Evolutionary conservation across 2,329 filamentous ascomycete species (phyloP).

Genomic region (Epichloe brachyelytri): DNA sequence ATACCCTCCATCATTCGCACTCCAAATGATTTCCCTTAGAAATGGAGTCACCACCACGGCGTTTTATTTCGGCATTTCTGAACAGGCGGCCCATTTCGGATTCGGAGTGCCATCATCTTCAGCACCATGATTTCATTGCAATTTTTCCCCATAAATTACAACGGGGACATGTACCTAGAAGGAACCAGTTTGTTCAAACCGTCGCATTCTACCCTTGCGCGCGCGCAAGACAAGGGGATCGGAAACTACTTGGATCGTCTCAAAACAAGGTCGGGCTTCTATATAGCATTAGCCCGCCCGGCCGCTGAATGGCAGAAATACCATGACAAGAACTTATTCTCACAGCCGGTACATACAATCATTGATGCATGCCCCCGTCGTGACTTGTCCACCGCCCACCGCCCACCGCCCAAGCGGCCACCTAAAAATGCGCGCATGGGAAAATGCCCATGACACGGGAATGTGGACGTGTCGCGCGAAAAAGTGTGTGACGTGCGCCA

Average conservation of each 20-base stretch:
- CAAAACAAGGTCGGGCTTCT: not conserved
- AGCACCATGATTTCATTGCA: not conserved
- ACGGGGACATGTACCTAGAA: too few relatives aligned
- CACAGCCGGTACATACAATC: too few relatives aligned
- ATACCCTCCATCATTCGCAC: too few relatives aligned
- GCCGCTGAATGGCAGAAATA: slow-evolving; percentile 8
- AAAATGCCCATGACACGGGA: not conserved
- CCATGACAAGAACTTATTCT: slow-evolving; percentile 1
- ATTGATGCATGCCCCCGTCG: too few relatives aligned
- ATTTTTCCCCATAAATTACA: too few relatives aligned
- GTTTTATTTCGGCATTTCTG: too few relatives aligned
- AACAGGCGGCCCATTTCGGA: too few relatives aligned
- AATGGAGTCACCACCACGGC: not conserved
- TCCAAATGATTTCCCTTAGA: not conserved
- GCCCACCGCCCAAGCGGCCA: too few relatives aligned
- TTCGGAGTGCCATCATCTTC: too few relatives aligned
- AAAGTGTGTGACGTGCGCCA: not conserved
- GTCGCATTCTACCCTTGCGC: not conserved
- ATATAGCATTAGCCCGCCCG: not conserved
- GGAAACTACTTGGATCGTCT: not conserved
- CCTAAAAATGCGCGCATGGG: too few relatives aligned
- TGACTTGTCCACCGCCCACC: too few relatives aligned
- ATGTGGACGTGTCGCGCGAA: not conserved
- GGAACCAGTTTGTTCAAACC: too few relatives aligned
- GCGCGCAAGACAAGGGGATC: not conserved